These are phyloP conservation scores for Candida ulmi DNA, from an alignment of 805 yeast species.

Conservation along the genomic window DNA sequence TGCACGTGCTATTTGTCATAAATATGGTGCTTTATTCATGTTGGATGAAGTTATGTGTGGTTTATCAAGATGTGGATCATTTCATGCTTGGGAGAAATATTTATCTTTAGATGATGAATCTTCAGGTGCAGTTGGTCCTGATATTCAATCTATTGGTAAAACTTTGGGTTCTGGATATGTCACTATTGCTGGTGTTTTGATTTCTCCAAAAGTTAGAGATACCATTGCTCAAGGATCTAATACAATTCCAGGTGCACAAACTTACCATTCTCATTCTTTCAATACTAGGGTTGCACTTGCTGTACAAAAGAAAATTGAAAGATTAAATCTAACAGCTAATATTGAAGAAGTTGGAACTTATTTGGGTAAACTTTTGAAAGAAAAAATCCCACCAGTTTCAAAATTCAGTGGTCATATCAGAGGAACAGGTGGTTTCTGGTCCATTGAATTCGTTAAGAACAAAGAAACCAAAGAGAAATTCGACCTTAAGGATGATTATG, in stretches of 20 bases:
- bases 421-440: conserved; percentile 53
- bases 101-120: conserved; percentile 18
- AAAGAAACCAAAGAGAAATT: conserved; percentile 42
- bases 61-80: conserved; percentile 44
- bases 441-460: conserved; percentile 44
- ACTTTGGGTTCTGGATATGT: conserved; percentile 44
- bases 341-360: conserved; percentile 37
- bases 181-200: conserved; percentile 39
- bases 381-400: conserved; percentile 23
- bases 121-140: conserved; percentile 32
- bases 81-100: conserved; percentile 39
- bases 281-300: conserved; percentile 41
- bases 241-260: conserved; percentile 39
- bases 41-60: conserved; percentile 56
- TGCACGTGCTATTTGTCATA: conserved; percentile 39
- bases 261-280: conserved; percentile 42
- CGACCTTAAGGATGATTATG: conserved; percentile 25
- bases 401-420: conserved; percentile 43
- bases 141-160: conserved; percentile 43
- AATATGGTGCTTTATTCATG: conserved; percentile 44
- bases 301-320: conserved; percentile 36
- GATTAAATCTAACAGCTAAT: conserved; percentile 32
- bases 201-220: conserved; percentile 31
- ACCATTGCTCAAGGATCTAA: conserved; percentile 21
- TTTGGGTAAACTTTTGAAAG: conserved; percentile 31